A percentile compares a stretch with the other conserved stretches of the same genome.
phyloP scores from a whole-genome alignment of 164 flowering plant genomes.

The Magnolia sinica region DNA sequence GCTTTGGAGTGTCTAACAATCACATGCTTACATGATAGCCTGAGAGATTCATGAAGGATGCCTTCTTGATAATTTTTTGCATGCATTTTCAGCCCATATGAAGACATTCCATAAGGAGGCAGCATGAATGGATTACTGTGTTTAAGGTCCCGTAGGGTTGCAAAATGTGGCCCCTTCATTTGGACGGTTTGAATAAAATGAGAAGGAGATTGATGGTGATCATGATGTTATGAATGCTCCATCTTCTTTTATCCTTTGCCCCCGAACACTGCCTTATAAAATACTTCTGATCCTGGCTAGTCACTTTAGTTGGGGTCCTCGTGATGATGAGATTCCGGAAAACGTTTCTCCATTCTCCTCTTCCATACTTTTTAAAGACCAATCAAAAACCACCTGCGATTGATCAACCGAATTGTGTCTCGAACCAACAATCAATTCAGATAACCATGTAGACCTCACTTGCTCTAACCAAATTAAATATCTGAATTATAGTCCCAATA shows the following conservation, averaged over 20 bases:
- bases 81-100: slow-evolving; percentile 42
- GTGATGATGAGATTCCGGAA: slow-evolving; percentile 64
- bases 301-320: slow-evolving; percentile 77
- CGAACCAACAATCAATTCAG: no score
- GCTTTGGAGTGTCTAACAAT: no score
- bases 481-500: no score
- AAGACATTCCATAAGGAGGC: slow-evolving; percentile 37
- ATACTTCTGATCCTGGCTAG: slow-evolving; percentile 84
- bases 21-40: background rate
- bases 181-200: slow-evolving; percentile 49
- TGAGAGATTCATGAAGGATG: slow-evolving; percentile 30
- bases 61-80: slow-evolving; percentile 40
- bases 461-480: no score
- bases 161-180: slow-evolving; percentile 39
- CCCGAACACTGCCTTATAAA: slow-evolving; percentile 61
- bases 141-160: slow-evolving; percentile 15
- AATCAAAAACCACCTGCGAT: slow-evolving; percentile 62
- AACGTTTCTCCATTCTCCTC: slow-evolving; percentile 83
- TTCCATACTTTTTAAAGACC: slow-evolving; percentile 72
- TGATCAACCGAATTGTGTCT: slow-evolving; percentile 3
- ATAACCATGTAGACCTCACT: no score
- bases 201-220: slow-evolving; percentile 37
- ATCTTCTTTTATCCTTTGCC: slow-evolving; percentile 70
- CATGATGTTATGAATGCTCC: slow-evolving; percentile 82
- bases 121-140: slow-evolving; percentile 31